These are phyloP conservation scores for Wickerhamiella azymoides DNA, from an alignment of 805 yeast species.

Conservation along the genomic window DNA sequence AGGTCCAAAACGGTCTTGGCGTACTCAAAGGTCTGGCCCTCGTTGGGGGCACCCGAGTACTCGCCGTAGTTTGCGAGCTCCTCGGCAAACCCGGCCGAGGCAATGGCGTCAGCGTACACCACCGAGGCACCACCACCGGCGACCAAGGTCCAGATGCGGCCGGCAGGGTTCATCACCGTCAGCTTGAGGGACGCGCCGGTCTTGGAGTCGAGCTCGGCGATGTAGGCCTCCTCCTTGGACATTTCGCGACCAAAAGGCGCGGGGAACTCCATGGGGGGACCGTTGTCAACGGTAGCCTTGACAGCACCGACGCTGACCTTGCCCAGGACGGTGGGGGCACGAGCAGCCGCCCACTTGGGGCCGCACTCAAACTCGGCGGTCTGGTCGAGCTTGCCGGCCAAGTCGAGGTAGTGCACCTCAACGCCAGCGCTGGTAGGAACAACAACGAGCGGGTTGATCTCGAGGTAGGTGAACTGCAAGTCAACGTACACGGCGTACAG, in stretches of 20 bases:
- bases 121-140: conserved; percentile 39
- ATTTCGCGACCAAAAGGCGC: conserved; percentile 36
- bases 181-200: conserved; percentile 35
- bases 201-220: conserved; percentile 35
- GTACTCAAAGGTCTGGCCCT: conserved; percentile 34
- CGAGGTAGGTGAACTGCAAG: conserved; percentile 33
- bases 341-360: conserved; percentile 36
- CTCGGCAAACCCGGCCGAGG: conserved; percentile 32
- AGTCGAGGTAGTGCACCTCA: conserved; percentile 33
- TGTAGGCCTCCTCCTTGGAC: conserved; percentile 33
- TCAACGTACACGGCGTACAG: conserved; percentile 35
- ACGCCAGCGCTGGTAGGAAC: conserved; percentile 28
- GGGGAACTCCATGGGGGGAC: conserved; percentile 37
- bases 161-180: conserved; percentile 31
- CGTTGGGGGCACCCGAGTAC: conserved; percentile 37
- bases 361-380: conserved; percentile 38
- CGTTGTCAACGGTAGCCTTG: conserved; percentile 28
- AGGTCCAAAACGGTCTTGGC: conserved; percentile 35
- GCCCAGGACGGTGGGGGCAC: conserved; percentile 31
- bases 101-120: conserved; percentile 36
- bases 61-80: conserved; percentile 36
- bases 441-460: conserved; percentile 34
- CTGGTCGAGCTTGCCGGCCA: conserved; percentile 36
- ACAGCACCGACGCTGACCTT: conserved; percentile 18
- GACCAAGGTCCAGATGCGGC: conserved; percentile 35